Base-by-base conservation (phyloP, 768 basidiomycete species). In the Polyporus arcularius region DNA sequence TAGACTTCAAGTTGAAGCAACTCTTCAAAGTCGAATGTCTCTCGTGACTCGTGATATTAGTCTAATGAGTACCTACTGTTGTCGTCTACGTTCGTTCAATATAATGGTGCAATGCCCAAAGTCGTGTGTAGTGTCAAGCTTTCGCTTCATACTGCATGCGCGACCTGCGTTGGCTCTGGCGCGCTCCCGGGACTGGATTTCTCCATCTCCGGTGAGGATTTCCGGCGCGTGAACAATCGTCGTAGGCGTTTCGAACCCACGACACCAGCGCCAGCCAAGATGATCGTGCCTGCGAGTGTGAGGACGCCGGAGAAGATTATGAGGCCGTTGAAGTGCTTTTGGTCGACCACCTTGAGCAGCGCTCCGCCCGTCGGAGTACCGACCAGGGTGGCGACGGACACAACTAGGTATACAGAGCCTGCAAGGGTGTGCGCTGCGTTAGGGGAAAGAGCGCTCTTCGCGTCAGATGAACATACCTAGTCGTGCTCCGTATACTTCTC, bases 331-430 rank as follows among this genome's bases (percentile, higher is more conserved):
- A 73, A 73, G 41, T 72, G 60, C 5, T 52, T 26, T 46, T 73
- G 55, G 45, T 66, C 67, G 18, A 66, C 45, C 12, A 46, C 60
- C 39, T 63, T 67, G 43, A 73, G 64, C 57, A 75, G 70, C 9
- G 70, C 72, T 26, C 74, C 74, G 1, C 70, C 74, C 1, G 72
- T 75, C 3, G 73, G 73, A 4, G 74, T 71, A n/a, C 74, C 74
- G 2, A 69, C 70, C 15, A 75, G 67, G 31, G 63, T 67, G 5
- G 72, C 70, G 18, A 74, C 65, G 2, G 68, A 71, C n/a, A 70
- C 65, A 43, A 72, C 48, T 14, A 73, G 57, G 60, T 71, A 74
- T 15, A 72, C 58, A 18, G 70, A 66, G 6, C 73, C 73, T 74
- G 57, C 4, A 16, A 42, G 50, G 51, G n/a, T 11, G n/a, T 11